Evolutionary conservation across 2,329 filamentous ascomycete species (phyloP), one percentile per base, ranked within the genome.

Genomic region (Penicillium freii): DNA sequence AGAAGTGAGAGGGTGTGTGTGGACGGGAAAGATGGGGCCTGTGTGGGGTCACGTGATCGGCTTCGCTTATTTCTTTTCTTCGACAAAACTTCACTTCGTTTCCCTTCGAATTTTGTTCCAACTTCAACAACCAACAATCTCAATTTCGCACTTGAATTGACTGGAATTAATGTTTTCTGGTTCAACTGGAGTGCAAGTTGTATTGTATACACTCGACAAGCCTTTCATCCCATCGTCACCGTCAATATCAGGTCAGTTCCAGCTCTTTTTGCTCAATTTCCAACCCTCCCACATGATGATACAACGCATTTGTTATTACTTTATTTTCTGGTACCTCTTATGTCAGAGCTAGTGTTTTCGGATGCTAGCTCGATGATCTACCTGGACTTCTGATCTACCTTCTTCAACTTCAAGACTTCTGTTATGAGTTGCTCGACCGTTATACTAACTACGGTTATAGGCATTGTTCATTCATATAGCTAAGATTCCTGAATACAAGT

Each of bases 311-410:
- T 79, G 66, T 67, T 69, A 54, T 74, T 77, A 74, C 78, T 77
- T 78, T 80, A 80, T 81, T 88, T 92, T 95, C 90, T 96, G 91
- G 91, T 92, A 96, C 91, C 92, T 96, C 92, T 96, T 94, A 91
- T 91, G 85, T 90, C 88, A 94, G 86, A 81, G 82, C 71, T 71
- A 71, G 67, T 65, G 65, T 70, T 62, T 69, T 63, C 65, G 68
- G 67, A 67, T 75, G 72, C 80, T 78, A 73, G 79, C 75, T 82
- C 87, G 77, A 90, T 92, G 89, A 91, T 90, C 89, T 84, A 81
- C 89, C 80, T 80, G 87, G 88, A 91, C 89, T 91, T 92, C 89
- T 92, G 89, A 92, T 73, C 55, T 34, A 46, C 19, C 27, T 48
- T 50, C 36, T 38, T 42, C 55, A 40, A 61, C 46, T 54, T 58